These are phyloP conservation scores for Fraxinus velutina DNA, from an alignment of 305 asterid species.

Conservation along the genomic window DNA sequence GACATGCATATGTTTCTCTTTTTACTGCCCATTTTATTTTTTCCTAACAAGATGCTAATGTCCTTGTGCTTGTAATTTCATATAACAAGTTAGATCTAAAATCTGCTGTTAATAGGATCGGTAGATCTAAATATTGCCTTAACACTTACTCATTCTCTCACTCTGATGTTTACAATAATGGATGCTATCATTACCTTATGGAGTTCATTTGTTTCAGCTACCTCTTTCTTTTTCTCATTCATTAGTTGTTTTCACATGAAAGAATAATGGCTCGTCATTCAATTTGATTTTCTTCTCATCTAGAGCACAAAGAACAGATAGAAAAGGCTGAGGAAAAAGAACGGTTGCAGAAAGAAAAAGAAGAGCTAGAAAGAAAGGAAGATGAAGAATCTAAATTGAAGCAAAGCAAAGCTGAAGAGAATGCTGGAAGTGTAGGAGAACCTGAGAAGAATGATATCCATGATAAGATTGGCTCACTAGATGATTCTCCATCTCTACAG, in stretches of 20 bases:
- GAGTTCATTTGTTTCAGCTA: not conserved
- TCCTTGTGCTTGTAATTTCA: not conserved
- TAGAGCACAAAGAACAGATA: slow-evolving; percentile 82
- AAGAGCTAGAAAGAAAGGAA: slow-evolving; percentile 21
- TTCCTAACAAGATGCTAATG: not conserved
- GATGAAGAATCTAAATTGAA: slow-evolving; percentile 31
- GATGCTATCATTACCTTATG: not conserved
- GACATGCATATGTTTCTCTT: not conserved
- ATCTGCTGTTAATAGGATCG: not conserved
- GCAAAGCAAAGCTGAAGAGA: slow-evolving; percentile 29
- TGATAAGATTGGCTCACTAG: slow-evolving; percentile 40
- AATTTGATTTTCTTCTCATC: slow-evolving; percentile 9
- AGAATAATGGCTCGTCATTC: not conserved
- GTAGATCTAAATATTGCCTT: not conserved
- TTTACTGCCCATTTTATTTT: not conserved
- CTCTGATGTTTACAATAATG: not conserved
- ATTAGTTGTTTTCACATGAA: not conserved
- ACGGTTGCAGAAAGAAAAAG: slow-evolving; percentile 13
- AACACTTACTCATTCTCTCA: not conserved
- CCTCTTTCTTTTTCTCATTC: not conserved
- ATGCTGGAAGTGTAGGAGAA: slow-evolving; percentile 21
- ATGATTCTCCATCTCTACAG: slow-evolving; percentile 46
- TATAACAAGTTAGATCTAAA: not conserved
- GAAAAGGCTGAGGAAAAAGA: slow-evolving; percentile 92
- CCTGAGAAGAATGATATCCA: slow-evolving; percentile 36